Evolutionary conservation across 2,329 filamentous ascomycete genomes (phyloP), one percentile per base, ranked within the genome.

Genomic region (Ceratocystis huliohia): DNA sequence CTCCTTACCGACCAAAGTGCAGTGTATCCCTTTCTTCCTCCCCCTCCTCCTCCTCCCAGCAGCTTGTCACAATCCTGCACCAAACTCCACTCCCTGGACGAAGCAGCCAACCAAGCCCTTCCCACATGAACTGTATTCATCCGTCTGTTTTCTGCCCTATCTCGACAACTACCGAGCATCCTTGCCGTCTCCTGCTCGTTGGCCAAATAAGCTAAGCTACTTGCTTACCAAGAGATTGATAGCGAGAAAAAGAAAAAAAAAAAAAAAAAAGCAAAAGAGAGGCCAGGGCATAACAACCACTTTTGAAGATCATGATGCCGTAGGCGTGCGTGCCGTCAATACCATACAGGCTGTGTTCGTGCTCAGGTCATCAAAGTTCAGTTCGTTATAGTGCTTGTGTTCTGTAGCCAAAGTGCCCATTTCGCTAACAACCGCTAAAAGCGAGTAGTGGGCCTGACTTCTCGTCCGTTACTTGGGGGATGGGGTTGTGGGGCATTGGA

Each of bases 321-420:
- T 59, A n/a, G 56, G 13, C 1, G 48, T 10, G 13, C 1, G 48
- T 10, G 22, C 48, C 48, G 13, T 22, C 48, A 8, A 3, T 33
- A 33, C 25, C 28, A 25, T 6, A 30, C 28, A 20, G 56, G 13
- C 15, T 28, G 56, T 37, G 28, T n/a, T 59, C 22, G 56, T 4
- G 56, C 15, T 53, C 22, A 53, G 48, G 22, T 53, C 48, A 53
- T 20, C 8, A 33, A 59, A 37, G 56, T 59, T 37, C 56, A n/a
- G 28, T 28, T 59, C 56, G 28, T 59, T 59, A 57, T 57, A 57
- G 53, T 57, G 53, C 53, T 57, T 57, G 53, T 57, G 53, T 33
- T n/a, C 56, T 59, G 56, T 37, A 59, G 10, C 37, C 30, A 13
- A 59, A 25, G 25, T 33, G 56, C 28, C 25, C 56, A 59, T 30